These are phyloP conservation scores for Alternaria arborescens DNA, from an alignment of 2,329 filamentous ascomycete genomes.

Conservation along the genomic window DNA sequence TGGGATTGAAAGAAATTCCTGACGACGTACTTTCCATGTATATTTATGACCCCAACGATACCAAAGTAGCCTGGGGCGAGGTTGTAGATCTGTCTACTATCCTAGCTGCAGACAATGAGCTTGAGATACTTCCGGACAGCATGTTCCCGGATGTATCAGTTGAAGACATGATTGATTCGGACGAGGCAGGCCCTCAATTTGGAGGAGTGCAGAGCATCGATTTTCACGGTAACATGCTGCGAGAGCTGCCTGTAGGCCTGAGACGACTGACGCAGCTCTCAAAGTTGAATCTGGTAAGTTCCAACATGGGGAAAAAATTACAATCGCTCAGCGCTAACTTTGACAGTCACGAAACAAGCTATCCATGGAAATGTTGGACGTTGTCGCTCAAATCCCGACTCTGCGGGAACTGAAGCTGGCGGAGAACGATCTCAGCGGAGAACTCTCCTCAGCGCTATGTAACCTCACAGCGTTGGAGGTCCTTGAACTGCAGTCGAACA, in stretches of 20 bases:
- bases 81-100: conserved; percentile 86
- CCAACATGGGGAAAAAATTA: background rate
- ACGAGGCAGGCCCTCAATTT: conserved; percentile 77
- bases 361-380: conserved; percentile 73
- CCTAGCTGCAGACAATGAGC: conserved; percentile 87
- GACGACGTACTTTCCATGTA: conserved; percentile 90
- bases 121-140: conserved; percentile 75
- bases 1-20: conserved; percentile 82
- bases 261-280: conserved; percentile 77
- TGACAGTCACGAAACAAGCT: conserved; percentile 80
- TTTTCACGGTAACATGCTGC: conserved; percentile 83
- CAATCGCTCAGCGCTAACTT: conserved; percentile 8
- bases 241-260: conserved; percentile 76
- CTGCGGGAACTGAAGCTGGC: conserved; percentile 84
- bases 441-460: conserved; percentile 68
- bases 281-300: conserved; percentile 78
- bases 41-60: conserved; percentile 71
- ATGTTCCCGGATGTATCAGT: conserved; percentile 77
- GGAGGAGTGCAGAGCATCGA: conserved; percentile 82
- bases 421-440: conserved; percentile 41
- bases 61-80: conserved; percentile 82
- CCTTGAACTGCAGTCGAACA: conserved; percentile 83
- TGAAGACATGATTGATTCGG: conserved; percentile 67
- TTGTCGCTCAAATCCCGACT: conserved; percentile 75
- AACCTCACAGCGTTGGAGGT: conserved; percentile 75